Evolutionary conservation across 192 early-diverging fungal species (phyloP).

Genomic region (Rhizophagus clarus): DNA sequence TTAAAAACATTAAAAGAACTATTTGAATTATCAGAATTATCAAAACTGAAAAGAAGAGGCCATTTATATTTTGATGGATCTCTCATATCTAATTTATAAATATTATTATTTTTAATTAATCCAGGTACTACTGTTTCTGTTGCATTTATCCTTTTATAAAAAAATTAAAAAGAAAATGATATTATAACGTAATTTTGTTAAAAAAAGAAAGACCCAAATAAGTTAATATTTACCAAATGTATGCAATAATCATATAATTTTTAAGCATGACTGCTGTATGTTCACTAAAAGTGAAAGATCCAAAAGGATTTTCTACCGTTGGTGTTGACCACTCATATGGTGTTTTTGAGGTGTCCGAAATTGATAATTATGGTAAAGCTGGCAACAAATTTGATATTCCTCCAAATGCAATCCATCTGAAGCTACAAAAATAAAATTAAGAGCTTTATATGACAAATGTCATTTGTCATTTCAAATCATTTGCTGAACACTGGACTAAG

Average conservation of each 20-base stretch:
- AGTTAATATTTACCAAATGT: conserved; percentile 9
- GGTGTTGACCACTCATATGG: too few relatives aligned
- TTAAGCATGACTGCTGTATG: not conserved
- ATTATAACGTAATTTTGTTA: not conserved
- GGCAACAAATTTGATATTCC: too few relatives aligned
- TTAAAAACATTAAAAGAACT: too few relatives aligned
- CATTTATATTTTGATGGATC: conserved; percentile 5
- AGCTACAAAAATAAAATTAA: too few relatives aligned
- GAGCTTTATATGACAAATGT: too few relatives aligned
- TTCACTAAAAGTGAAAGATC: too few relatives aligned
- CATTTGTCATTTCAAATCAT: too few relatives aligned
- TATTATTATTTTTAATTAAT: not conserved
- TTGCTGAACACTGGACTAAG: too few relatives aligned
- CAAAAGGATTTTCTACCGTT: too few relatives aligned
- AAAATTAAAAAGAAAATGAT: not conserved
- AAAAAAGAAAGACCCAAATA: not conserved
- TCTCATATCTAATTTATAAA: not conserved
- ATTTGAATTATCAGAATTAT: not conserved
- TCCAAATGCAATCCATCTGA: too few relatives aligned
- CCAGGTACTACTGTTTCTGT: not conserved
- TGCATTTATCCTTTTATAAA: not conserved
- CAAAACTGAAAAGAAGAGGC: not conserved
- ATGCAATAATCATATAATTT: conserved; percentile 1
- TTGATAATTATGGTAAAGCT: too few relatives aligned
- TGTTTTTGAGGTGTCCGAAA: too few relatives aligned